Base-by-base conservation (phyloP, 441 rosid genomes). In the Aleurites moluccanus region DNA sequence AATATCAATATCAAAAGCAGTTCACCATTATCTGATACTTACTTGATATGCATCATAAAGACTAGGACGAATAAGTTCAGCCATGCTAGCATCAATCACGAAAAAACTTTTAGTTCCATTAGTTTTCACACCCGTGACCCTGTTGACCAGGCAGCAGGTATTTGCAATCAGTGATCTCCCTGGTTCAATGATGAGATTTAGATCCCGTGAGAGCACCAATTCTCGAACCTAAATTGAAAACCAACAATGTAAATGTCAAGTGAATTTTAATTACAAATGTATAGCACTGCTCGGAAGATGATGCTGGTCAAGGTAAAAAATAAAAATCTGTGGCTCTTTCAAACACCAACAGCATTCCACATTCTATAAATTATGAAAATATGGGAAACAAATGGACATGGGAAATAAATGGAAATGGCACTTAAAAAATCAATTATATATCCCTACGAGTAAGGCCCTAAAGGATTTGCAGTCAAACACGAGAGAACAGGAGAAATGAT, bases 31-130 rank as follows among this genome's bases (percentile, higher is more conserved):
- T 69, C 8, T 23, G 21, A 47, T 35, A 78, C 88, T 84, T 77
- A 95, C 99, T 84, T 96, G 98, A 80, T 96, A 96, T 70, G 99
- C 98, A 83, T 80, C 98, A 74, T 96, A 96, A 44, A 96, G 97
- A 87, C 98, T 96, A 21, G 97, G 99, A 64, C 98, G 99, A 81
- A 96, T 96, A 30, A 93, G 97, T 78, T 96, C 98, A 61, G 98
- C 94, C 98, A 93, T 96, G 87, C 99, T 96, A 61, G 98, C 98
- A 85, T 96, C 98, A 67, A 94, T 90, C 69, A 94, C 97, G 23
- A 96, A 77, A 79, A 96, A 91, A 75, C 88, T 93, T 80, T 92
- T 96, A 49, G 99, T 89, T 74, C 99, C 98, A 73, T 96, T 96
- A 0, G 94, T 92, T 84, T 96, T 96, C 66, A 93, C 99, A 50